Percentiles rank a stretch among this genome's conserved stretches.
phyloP scores from a whole-genome alignment of 139 green algal species.

The Chlorella sp. region DNA sequence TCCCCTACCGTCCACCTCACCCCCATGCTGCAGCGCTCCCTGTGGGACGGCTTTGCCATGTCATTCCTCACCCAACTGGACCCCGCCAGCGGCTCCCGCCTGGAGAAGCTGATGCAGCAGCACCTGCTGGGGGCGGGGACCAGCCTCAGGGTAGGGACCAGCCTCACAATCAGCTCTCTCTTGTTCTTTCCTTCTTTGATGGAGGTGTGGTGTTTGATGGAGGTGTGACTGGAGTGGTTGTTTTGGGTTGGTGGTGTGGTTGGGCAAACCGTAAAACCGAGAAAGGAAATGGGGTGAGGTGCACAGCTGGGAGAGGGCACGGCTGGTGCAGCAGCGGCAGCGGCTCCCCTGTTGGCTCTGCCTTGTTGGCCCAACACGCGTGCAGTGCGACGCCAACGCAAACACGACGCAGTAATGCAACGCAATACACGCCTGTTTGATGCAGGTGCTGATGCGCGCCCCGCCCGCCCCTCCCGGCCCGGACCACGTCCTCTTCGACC shows the following conservation, averaged over 20 bases:
- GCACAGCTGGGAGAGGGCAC: not conserved
- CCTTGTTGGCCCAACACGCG: not conserved
- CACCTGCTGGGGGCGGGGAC: conserved; percentile 67
- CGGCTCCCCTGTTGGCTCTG: not conserved
- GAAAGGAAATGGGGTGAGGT: too few species aligned
- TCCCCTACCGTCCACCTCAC: not conserved
- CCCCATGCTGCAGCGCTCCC: conserved; percentile 61
- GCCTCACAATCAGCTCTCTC: too few species aligned
- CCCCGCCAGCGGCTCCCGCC: conserved; percentile 37
- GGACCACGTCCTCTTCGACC: conserved; percentile 87
- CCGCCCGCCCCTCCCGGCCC: conserved; percentile 47
- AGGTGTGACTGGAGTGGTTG: too few species aligned
- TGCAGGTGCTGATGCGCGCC: conserved; percentile 60
- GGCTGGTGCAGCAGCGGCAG: not conserved
- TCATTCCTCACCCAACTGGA: conserved; percentile 92
- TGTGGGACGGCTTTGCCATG: conserved; percentile 96
- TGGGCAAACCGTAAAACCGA: not conserved
- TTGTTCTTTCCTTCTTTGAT: too few species aligned
- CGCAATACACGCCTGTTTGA: not conserved
- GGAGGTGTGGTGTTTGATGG: too few species aligned
- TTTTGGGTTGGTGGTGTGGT: not conserved
- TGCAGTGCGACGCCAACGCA: not conserved
- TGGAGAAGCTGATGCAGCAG: conserved; percentile 79
- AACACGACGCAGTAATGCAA: too few species aligned
- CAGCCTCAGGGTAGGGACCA: conserved; percentile 52